Evolutionary conservation across 495 filamentous ascomycete genomes (phyloP).

Genomic region (Xylaria acuta): DNA sequence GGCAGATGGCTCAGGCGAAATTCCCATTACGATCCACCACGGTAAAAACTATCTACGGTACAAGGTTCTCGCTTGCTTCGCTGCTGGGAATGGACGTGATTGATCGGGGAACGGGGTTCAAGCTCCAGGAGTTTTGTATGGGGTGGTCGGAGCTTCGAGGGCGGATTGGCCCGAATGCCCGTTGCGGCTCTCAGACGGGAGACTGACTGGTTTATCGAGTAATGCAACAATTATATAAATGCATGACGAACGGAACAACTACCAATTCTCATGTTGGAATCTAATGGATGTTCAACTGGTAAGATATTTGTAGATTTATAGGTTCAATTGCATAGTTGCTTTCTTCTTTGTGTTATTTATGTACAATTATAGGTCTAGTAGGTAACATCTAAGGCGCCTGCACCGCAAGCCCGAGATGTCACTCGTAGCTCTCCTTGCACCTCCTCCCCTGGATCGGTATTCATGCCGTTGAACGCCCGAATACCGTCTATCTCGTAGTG

Average conservation of each 20-base stretch:
- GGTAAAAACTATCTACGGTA: too few relatives aligned
- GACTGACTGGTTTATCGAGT: not conserved
- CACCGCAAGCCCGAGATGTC: slow-evolving; percentile 8
- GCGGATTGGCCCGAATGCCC: slow-evolving; percentile 32
- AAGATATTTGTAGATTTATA: slow-evolving; percentile 8
- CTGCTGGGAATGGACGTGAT: not conserved
- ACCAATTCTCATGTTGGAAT: not conserved
- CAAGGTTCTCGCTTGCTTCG: too few relatives aligned
- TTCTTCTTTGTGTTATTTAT: slow-evolving; percentile 15
- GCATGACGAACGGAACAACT: not conserved
- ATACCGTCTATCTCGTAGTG: not conserved
- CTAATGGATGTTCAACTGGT: not conserved
- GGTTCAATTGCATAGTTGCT: slow-evolving; percentile 6
- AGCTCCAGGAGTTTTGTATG: slow-evolving; percentile 55
- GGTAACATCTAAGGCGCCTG: slow-evolving; percentile 11
- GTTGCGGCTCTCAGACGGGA: slow-evolving; percentile 8
- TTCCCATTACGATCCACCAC: too few relatives aligned
- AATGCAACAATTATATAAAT: not conserved
- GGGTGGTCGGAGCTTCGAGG: slow-evolving; percentile 38
- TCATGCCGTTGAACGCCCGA: slow-evolving; percentile 18
- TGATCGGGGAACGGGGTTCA: slow-evolving; percentile 20
- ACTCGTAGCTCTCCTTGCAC: slow-evolving; percentile 5
- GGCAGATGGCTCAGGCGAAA: too few relatives aligned
- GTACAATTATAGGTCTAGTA: slow-evolving; percentile 21
- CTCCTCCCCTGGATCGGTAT: not conserved